Conservation (phyloP, 2,329 filamentous ascomycete species). For the Apiospora hydei region DNA sequence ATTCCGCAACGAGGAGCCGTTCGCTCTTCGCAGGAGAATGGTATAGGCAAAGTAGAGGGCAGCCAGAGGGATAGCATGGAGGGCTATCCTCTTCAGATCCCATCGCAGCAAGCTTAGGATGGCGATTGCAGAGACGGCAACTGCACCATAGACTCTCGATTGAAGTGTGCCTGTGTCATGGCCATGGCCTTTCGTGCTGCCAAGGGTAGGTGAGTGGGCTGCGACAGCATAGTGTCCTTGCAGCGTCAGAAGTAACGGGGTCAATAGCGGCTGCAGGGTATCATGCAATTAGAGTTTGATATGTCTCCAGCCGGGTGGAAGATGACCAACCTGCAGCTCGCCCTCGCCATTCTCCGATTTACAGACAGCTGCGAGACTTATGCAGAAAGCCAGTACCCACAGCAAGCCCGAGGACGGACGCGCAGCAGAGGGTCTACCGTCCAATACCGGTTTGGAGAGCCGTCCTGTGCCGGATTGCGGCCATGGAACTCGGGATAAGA, state of each 20-base stretch:
- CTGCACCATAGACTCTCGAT: slow-evolving; percentile 34
- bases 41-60: slow-evolving; percentile 42
- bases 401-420: slow-evolving; percentile 6
- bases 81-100: slow-evolving; percentile 32
- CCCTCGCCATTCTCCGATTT: slow-evolving; percentile 9
- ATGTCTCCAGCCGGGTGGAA: not conserved
- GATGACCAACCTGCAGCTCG: not conserved
- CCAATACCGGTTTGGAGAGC: not conserved
- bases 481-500: not conserved
- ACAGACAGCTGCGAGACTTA: slow-evolving; percentile 7
- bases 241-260: slow-evolving; percentile 40
- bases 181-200: slow-evolving; percentile 18
- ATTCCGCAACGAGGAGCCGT: slow-evolving; percentile 40
- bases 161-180: slow-evolving; percentile 30
- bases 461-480: not conserved
- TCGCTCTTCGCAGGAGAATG: slow-evolving; percentile 34
- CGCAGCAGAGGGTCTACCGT: not conserved
- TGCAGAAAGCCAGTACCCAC: slow-evolving; percentile 19
- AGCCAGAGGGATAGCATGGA: slow-evolving; percentile 40
- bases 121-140: slow-evolving; percentile 34
- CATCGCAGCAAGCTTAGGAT: slow-evolving; percentile 40
- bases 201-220: slow-evolving; percentile 26
- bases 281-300: not conserved
- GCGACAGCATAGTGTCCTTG: slow-evolving; percentile 31
- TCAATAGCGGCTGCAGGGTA: slow-evolving; percentile 40